Conservation (phyloP, 768 basidiomycete species). For the Amanita inopinata region DNA sequence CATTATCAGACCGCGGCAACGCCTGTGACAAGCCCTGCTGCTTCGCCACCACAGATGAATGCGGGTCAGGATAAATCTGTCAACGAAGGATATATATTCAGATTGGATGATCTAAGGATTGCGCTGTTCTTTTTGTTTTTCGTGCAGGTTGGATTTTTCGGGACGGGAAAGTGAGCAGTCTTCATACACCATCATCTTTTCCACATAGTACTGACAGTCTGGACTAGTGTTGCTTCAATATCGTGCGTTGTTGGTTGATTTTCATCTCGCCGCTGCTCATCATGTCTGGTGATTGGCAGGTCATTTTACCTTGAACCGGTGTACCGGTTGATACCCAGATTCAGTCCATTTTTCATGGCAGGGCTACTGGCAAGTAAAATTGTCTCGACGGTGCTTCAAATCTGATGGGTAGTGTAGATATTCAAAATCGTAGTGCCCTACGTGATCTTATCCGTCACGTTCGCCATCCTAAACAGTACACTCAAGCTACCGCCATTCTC, state of each 20-base stretch:
- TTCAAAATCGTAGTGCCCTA: conserved; percentile 82
- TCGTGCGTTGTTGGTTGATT: conserved; percentile 38
- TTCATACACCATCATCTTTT: no score
- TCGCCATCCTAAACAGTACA: conserved; percentile 58
- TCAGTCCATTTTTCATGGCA: conserved; percentile 80
- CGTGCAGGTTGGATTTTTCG: conserved; percentile 81
- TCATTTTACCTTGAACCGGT: conserved; percentile 87
- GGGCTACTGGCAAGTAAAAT: conserved; percentile 45
- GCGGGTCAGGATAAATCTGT: no score
- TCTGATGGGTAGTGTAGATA: conserved; percentile 29
- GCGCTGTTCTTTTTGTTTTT: conserved; percentile 81
- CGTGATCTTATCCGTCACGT: conserved; percentile 59
- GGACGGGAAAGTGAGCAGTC: conserved; percentile 64
- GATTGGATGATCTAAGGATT: conserved; percentile 56
- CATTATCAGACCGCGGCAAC: not conserved
- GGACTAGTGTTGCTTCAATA: conserved; percentile 66
- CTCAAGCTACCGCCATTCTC: conserved; percentile 72
- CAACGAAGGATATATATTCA: conserved; percentile 35
- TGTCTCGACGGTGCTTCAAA: not conserved
- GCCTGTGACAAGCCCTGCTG: conserved; percentile 10
- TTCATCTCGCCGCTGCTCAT: not conserved
- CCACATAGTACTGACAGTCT: no score
- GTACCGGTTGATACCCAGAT: conserved; percentile 77
- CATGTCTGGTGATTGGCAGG: conserved; percentile 19
- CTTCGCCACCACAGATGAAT: no score